These are phyloP conservation scores for Fraxinus ornus DNA, from an alignment of 305 asterid genomes.

Conservation along the genomic window DNA sequence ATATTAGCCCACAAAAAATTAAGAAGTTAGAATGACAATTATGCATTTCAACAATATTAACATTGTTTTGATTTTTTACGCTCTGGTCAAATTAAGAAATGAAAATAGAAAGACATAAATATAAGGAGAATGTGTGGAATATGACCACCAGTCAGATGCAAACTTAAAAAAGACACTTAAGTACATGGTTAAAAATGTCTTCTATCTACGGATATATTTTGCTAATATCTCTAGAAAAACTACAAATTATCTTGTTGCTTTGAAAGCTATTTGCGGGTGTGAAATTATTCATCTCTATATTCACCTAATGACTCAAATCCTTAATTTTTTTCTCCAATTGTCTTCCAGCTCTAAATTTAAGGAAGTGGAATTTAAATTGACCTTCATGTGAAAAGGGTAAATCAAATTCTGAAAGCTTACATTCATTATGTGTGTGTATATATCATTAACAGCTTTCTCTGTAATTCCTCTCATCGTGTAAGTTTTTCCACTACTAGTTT, in stretches of 20 bases:
- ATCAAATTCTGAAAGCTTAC: constrained; percentile 45
- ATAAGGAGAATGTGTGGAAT: not conserved
- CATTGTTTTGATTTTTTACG: not conserved
- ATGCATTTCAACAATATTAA: not conserved
- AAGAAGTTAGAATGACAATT: not conserved
- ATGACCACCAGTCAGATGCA: not conserved
- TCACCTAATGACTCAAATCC: not conserved
- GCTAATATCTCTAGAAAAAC: not conserved
- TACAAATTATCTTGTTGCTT: not conserved
- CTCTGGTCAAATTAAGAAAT: not conserved
- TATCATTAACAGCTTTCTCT: constrained; percentile 92
- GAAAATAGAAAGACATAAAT: not conserved
- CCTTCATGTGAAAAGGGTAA: not conserved
- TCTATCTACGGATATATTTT: not conserved
- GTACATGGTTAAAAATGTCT: not conserved
- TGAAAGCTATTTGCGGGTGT: not conserved
- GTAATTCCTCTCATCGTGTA: constrained; percentile 92
- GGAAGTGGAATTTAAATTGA: not conserved
- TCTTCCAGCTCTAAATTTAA: constrained; percentile 1
- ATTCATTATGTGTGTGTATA: constrained; percentile 77
- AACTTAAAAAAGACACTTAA: not conserved
- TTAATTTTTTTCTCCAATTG: not conserved
- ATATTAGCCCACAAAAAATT: not conserved
- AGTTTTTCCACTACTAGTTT: constrained; percentile 97
- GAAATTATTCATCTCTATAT: not conserved